phyloP scores from a whole-genome alignment of 73 alveolate genomes.

The Paramecium sonneborni region DNA sequence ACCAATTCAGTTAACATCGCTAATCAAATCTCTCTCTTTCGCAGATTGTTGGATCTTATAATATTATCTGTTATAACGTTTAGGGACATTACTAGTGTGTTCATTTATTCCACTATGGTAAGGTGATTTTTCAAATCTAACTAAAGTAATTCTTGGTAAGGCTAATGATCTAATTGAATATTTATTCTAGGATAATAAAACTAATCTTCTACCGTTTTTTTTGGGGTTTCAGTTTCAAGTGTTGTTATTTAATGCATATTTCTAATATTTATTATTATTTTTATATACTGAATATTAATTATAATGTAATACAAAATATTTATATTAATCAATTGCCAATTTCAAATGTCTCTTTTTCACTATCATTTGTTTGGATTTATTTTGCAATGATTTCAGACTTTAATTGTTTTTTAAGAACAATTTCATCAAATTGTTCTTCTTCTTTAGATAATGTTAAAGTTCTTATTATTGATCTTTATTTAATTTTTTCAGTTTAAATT shows the following conservation, averaged over 20 bases:
- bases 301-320: not conserved
- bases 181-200: not conserved
- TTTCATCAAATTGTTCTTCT: not conserved
- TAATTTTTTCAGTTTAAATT: not conserved
- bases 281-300: not conserved
- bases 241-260: not conserved
- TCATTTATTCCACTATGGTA: not conserved
- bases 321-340: slow-evolving; percentile 11
- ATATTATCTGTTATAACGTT: slow-evolving; percentile 19
- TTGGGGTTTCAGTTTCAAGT: slow-evolving; percentile 21
- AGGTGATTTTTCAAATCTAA: not conserved
- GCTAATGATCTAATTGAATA: not conserved
- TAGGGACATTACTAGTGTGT: not conserved
- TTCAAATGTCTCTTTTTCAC: slow-evolving; percentile 41
- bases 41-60: slow-evolving; percentile 30
- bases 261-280: not conserved
- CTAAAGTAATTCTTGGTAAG: not conserved
- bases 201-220: not conserved
- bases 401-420: not conserved
- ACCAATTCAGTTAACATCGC: slow-evolving; percentile 11
- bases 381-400: not conserved
- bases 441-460: slow-evolving; percentile 2
- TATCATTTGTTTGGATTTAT: not conserved
- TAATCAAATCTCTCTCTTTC: not conserved
- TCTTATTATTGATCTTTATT: not conserved